These are phyloP conservation scores for Colletotrichum karsti DNA, from an alignment of 2,329 filamentous ascomycete genomes.

Conservation along the genomic window DNA sequence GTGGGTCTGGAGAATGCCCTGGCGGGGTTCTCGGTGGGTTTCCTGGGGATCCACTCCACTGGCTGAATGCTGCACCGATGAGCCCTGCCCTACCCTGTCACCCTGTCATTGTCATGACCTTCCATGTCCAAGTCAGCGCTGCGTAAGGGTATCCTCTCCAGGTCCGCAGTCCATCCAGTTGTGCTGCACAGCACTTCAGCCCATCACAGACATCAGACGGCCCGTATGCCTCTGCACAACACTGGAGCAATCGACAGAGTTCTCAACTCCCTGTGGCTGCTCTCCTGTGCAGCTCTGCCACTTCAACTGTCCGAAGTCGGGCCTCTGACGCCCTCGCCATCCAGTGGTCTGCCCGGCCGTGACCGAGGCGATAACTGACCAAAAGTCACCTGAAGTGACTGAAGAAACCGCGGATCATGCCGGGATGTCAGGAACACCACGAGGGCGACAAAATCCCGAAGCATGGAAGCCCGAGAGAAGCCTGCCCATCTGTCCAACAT, in stretches of 20 bases:
- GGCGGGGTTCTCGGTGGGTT: background rate
- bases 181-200: background rate
- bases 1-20: constrained; percentile 11
- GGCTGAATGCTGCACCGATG: background rate
- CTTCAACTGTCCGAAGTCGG: background rate
- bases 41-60: constrained; percentile 13
- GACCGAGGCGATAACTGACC: constrained; percentile 5
- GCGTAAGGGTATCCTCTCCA: background rate
- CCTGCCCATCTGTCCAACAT: background rate
- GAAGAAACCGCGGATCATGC: constrained; percentile 11
- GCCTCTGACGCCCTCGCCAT: background rate
- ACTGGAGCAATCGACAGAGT: background rate
- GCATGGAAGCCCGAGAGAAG: constrained; percentile 2
- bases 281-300: constrained; percentile 3
- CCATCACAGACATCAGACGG: background rate
- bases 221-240: background rate
- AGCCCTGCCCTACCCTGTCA: constrained; percentile 22
- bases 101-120: background rate
- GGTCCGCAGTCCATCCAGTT: background rate
- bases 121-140: background rate
- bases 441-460: background rate
- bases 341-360: background rate
- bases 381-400: background rate
- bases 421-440: constrained; percentile 21
- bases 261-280: background rate